Base-by-base conservation (phyloP, 345 rosid species). In the Erodium maritimum region DNA sequence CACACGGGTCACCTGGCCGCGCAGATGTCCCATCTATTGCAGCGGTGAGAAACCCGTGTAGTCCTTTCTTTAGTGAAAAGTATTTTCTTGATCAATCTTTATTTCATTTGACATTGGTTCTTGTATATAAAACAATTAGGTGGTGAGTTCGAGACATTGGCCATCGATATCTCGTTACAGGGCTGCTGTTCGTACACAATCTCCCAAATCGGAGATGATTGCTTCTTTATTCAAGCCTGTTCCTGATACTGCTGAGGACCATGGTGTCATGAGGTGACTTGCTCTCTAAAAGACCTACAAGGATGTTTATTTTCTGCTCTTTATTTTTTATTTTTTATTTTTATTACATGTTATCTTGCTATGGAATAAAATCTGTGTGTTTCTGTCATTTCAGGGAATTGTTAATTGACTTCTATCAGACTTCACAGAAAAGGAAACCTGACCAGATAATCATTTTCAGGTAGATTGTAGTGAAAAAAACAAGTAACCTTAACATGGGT, bases 11-110 rank as follows among this genome's bases (percentile, higher is more conserved):
- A n/a, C n/a, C 96, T 42, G 96, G 96, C 52, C 84, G 73, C 59
- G 77, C 93, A 17, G 90, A 84, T 67, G 17, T 86, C 2, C 98
- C 98, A 19, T 91, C 96, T 6, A 73, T 91, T 73, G 96, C 99
- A 62, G 96, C 96, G 71, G 96, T 91, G 86, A 57, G 21, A 4
- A 10, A 8, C 55, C 7, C 59, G 62, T 22, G 23, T 55, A 48
- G 59, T 7, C 55, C 22, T 3, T 14, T 34, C 3, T 58, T 63
- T 17, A 33, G 58, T 55, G 19, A 25, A 52, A 12, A 7, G 17
- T 54, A 54, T 19, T 54, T 19, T 19, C 10, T 23, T 19, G 14
- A 54, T 19, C 9, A 5, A 54, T 2, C 5, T 20, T 19, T 3
- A 4, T n/a, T 54, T 14, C 57, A 54, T 54, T 24, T 54, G 22